Evolutionary conservation across 2,329 filamentous ascomycete genomes (phyloP).

Genomic region (Colletotrichum sp.): DNA sequence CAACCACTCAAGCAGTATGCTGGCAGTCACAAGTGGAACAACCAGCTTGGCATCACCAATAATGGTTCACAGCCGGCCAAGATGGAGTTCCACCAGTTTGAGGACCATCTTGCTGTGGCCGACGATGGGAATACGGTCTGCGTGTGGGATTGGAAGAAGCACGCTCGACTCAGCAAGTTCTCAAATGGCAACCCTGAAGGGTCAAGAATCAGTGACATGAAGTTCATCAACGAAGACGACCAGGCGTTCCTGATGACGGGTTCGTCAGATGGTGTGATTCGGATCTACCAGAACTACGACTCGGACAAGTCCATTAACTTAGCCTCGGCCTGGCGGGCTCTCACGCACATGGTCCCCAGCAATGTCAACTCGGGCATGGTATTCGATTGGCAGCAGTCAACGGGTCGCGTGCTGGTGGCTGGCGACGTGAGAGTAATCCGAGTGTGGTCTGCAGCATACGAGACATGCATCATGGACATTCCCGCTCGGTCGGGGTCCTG

Average conservation of each 20-base stretch:
- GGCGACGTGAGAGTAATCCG: conserved; percentile 95
- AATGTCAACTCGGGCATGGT: conserved; percentile 95
- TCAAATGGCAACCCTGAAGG: conserved; percentile 93
- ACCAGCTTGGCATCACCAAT: conserved; percentile 81
- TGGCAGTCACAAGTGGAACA: conserved; percentile 85
- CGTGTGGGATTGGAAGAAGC: conserved; percentile 92
- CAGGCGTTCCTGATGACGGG: conserved; percentile 94
- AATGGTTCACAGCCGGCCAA: conserved; percentile 89
- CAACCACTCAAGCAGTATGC: conserved; percentile 93
- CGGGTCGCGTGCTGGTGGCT: conserved; percentile 91
- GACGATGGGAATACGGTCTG: conserved; percentile 91
- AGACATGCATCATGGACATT: conserved; percentile 93
- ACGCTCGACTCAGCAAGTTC: conserved; percentile 79
- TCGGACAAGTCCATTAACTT: conserved; percentile 77
- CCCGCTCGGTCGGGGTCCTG: conserved; percentile 93
- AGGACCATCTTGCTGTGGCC: conserved; percentile 91
- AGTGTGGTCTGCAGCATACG: conserved; percentile 93
- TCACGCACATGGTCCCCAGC: conserved; percentile 92
- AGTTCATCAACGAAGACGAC: conserved; percentile 98
- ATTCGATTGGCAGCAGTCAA: conserved; percentile 99
- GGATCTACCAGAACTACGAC: conserved; percentile 93
- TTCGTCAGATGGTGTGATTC: conserved; percentile 92
- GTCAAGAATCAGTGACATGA: conserved; percentile 91
- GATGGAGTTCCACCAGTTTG: conserved; percentile 97
- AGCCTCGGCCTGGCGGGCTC: conserved; percentile 87